A percentile compares a stretch with the other conserved stretches of the same genome.
Conservation (phyloP, 768 basidiomycete genomes). For the Leucocoprinus sp. region DNA sequence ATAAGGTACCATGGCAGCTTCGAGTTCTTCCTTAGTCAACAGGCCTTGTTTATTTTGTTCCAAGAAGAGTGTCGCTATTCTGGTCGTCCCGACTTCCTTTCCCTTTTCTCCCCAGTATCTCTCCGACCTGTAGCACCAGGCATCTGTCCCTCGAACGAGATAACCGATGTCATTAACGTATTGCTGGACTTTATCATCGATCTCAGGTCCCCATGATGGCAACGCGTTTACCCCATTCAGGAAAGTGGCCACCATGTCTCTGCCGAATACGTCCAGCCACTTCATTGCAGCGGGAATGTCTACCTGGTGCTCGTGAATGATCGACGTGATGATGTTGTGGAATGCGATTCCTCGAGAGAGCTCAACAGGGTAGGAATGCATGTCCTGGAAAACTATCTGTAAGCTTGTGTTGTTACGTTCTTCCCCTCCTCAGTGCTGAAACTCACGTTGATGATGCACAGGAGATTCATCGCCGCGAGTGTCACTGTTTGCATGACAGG, state of each 20-base stretch:
- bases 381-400: slow-evolving; percentile 14
- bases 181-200: slow-evolving; percentile 12
- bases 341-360: slow-evolving; percentile 13
- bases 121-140: too few species aligned
- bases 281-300: slow-evolving; percentile 13
- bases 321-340: slow-evolving; percentile 17
- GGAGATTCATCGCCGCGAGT: slow-evolving; percentile 13
- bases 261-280: slow-evolving; percentile 11
- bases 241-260: slow-evolving; percentile 5
- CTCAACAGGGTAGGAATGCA: slow-evolving; percentile 17
- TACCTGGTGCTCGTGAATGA: slow-evolving; percentile 13
- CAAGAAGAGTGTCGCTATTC: too few species aligned
- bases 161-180: too few species aligned
- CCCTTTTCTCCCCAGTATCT: too few species aligned
- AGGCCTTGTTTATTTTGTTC: too few species aligned
- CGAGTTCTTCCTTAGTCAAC: too few species aligned
- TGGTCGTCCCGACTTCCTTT: too few species aligned
- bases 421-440: neutral
- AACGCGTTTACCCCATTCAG: slow-evolving; percentile 2
- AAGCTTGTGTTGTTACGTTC: neutral
- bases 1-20: too few species aligned
- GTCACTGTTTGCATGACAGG: too few species aligned
- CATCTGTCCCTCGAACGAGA: too few species aligned
- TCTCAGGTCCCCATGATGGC: slow-evolving; percentile 13
- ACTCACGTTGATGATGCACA: slow-evolving; percentile 16